phyloP scores from a whole-genome alignment of 345 rosid species.

The Bretschneidera sinensis region DNA sequence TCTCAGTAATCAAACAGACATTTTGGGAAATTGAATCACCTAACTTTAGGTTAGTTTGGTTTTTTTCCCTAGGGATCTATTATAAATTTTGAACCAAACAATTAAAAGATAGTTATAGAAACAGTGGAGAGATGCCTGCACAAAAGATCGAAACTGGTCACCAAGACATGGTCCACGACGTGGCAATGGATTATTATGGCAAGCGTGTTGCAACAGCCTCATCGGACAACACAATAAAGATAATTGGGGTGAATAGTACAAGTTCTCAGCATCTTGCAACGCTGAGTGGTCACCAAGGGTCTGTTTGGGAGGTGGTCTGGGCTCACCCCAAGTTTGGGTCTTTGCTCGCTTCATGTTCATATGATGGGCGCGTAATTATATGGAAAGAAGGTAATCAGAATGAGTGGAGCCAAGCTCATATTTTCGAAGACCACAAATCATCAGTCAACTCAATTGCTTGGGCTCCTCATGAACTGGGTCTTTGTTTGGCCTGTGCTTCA shows the following conservation, averaged over 20 bases:
- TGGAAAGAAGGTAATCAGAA: constrained; percentile 21
- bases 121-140: constrained; percentile 12
- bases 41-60: neutral
- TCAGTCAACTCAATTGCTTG: constrained; percentile 20
- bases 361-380: constrained; percentile 16
- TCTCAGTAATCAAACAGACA: neutral
- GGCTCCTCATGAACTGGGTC: constrained; percentile 19
- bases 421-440: constrained; percentile 17
- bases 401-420: constrained; percentile 15
- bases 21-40: neutral
- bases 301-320: constrained; percentile 18
- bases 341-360: constrained; percentile 13
- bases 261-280: constrained; percentile 12
- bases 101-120: neutral
- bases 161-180: constrained; percentile 17
- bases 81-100: neutral
- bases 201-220: constrained; percentile 18
- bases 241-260: constrained; percentile 14
- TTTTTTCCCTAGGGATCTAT: neutral
- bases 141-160: constrained; percentile 22
- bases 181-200: constrained; percentile 22
- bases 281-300: constrained; percentile 12
- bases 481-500: constrained; percentile 19
- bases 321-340: constrained; percentile 19
- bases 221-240: constrained; percentile 12